Evolutionary conservation across 257 asterid species (phyloP), one percentile per base, ranked within the genome.

Genomic region (Jacaranda copaia): DNA sequence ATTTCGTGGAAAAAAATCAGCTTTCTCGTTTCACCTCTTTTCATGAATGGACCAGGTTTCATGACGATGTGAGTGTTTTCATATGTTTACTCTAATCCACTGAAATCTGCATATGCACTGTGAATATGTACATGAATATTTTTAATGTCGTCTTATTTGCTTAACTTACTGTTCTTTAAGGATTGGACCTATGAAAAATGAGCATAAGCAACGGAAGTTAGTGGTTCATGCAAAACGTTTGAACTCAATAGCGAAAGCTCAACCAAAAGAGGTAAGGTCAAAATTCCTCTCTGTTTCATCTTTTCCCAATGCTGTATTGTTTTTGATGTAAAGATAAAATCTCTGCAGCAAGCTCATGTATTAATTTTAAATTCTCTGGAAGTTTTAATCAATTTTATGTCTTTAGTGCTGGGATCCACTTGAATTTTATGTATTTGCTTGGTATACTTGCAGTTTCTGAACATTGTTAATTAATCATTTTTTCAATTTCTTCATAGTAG

Each of bases 111-210:
- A 16, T 38, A 1, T 76, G 14, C 1, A 42, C 45, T 57, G 53
- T 66, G 60, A 49, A 64, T 69, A 13, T 63, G 32, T 39, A 16
- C 52, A 43, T 49, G 3, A 18, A 16, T 15, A 8, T 65, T 20
- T 39, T 18, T 39, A 3, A 5, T 59, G 1, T 48, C 40, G 3
- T 14, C 61, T 48, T 46, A 48, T 35, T 40, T 77, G 39, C 9
- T 45, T 57, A 20, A 8, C 52, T 58, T 5, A 46, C 40, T 72
- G 18, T 64, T 55, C 64, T 48, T 61, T 48, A 20, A 89, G 93
- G 87, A n/a, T 77, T 49, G 93, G 91, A 55, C 87, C 90, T 5
- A 82, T 89, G 88, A 5, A 68, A 7, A 63, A 18, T 63, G 74
- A 67, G 80, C 35, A 85, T n/a, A 85, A 85, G 83, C 80, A 1